Base-by-base conservation (phyloP, 2,329 filamentous ascomycete species). In the Coleophoma crateriformis region DNA sequence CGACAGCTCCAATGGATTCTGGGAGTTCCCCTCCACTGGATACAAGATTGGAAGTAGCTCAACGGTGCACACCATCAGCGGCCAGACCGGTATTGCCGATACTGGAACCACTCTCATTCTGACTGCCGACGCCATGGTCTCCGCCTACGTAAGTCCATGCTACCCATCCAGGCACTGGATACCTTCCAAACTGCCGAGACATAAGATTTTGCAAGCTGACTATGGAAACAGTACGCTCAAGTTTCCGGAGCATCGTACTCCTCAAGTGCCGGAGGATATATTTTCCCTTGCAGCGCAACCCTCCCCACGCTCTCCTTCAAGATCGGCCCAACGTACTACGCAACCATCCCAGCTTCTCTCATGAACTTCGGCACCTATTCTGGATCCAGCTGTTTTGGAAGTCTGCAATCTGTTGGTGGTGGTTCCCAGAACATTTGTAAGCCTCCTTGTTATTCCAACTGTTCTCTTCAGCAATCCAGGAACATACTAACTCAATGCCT, bases 11-110 rank as follows among this genome's bases (percentile, higher is more conserved):
- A 65, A 74, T 10, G 77, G 77, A 32, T 81, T 74, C 68, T 83
- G 79, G 79, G 68, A 73, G 45, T 79, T 78, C 48, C 72, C 79
- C 52, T 71, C 69, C 47, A 78, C 76, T 53, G 66, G 69, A 33
- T 65, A 71, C 51, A 72, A 74, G 50, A 68, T 78, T 54, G 72
- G 65, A 52, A 61, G 61, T 48, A 64, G 27, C 27, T 27, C 27
- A 27, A 27, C 72, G 13, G 71, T 68, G 58, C 77, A 76, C 72
- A 62, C 69, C 46, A 69, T 73, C 2, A 49, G 46, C 14, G 53
- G 57, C 41, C 52, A 56, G 47, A 60, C 55, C 10, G 65, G 58
- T 47, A 66, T 71, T 44, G 60, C 63, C 37, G 69, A 72, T 56
- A 72, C 70, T 4, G 69, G 68, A 52, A 71, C 70, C 17, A 70